These are phyloP conservation scores for Coemansia sp. DNA, from an alignment of 192 early-diverging fungal species.

Conservation along the genomic window DNA sequence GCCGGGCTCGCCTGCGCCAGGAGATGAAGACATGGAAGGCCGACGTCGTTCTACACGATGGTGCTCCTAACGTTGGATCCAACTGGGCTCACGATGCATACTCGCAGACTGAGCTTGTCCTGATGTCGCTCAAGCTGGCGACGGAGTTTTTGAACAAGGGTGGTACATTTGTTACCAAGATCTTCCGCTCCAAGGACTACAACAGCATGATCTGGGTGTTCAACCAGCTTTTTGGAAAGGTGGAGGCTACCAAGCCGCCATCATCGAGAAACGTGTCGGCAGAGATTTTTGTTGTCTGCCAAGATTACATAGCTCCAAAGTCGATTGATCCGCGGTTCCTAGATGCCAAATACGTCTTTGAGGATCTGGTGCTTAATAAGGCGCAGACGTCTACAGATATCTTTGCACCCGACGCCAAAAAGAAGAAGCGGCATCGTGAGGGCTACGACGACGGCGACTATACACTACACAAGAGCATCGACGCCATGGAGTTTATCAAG, in stretches of 20 bases:
- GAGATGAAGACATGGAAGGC: slow-evolving; percentile 98
- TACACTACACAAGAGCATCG: slow-evolving; percentile 73
- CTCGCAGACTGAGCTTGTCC: slow-evolving; percentile 88
- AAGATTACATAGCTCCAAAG: slow-evolving; percentile 88
- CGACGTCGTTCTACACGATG: slow-evolving; percentile 97
- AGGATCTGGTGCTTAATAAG: slow-evolving; percentile 74
- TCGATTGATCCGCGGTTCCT: slow-evolving; percentile 92
- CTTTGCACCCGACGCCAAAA: slow-evolving; percentile 81
- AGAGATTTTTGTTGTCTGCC: slow-evolving; percentile 98
- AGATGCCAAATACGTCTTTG: slow-evolving; percentile 92
- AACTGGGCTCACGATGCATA: slow-evolving; percentile 98
- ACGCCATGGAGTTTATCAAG: slow-evolving; percentile 78
- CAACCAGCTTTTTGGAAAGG: slow-evolving; percentile 91
- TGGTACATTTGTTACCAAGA: slow-evolving; percentile 96
- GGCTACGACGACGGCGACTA: slow-evolving; percentile 98
- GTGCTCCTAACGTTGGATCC: slow-evolving; percentile 96
- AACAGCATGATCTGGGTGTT: slow-evolving; percentile 99
- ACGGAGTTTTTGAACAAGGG: slow-evolving; percentile 88
- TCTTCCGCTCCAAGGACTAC: slow-evolving; percentile 99
- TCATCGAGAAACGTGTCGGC: slow-evolving; percentile 98
- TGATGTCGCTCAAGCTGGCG: slow-evolving; percentile 91
- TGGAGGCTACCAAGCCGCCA: slow-evolving; percentile 98
- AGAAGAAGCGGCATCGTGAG: slow-evolving; percentile 86
- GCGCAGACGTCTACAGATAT: slow-evolving; percentile 65
- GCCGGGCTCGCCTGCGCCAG: slow-evolving; percentile 75